phyloP scores from a whole-genome alignment of 2,329 filamentous ascomycete genomes.

The Colletotrichum liaoningense region DNA sequence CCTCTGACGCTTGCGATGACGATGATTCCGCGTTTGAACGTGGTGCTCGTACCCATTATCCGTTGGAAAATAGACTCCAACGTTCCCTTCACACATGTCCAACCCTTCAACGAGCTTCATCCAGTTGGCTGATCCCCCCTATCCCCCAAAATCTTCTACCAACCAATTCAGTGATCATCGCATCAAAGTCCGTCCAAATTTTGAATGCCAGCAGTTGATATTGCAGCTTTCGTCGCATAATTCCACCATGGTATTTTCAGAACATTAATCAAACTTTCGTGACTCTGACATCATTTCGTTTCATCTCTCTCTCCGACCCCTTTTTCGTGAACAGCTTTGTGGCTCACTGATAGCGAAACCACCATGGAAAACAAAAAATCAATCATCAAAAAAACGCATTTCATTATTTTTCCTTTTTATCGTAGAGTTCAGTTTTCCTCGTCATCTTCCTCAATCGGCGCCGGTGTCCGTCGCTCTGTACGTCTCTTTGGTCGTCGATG shows the following conservation, averaged over 20 bases:
- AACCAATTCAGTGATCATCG: not conserved
- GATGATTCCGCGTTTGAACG: too few species aligned
- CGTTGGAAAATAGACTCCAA: too few species aligned
- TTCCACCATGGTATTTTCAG: constrained; percentile 18
- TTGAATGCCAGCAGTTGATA: not conserved
- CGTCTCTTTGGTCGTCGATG: constrained; percentile 75
- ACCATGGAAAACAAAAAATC: not conserved
- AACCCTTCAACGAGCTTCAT: not conserved
- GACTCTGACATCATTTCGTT: constrained; percentile 7
- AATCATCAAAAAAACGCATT: constrained; percentile 3
- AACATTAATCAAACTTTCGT: constrained; percentile 3
- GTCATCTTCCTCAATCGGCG: constrained; percentile 78
- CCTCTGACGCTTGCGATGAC: too few species aligned
- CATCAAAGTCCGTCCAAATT: not conserved
- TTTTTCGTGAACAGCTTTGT: not conserved
- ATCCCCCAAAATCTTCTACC: too few species aligned
- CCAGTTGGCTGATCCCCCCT: too few species aligned
- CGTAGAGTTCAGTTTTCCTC: constrained; percentile 61
- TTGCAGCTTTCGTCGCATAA: not conserved
- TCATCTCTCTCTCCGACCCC: not conserved
- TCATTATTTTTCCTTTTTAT: not conserved
- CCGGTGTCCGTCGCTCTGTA: constrained; percentile 77
- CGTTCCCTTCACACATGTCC: too few species aligned
- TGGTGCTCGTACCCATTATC: too few species aligned
- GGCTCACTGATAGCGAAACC: not conserved